A percentile compares a stretch with the other conserved stretches of the same genome.
Evolutionary conservation across 1,284 basidiomycete species (phyloP).

Genomic region (Microstroma glucosiphilum): DNA sequence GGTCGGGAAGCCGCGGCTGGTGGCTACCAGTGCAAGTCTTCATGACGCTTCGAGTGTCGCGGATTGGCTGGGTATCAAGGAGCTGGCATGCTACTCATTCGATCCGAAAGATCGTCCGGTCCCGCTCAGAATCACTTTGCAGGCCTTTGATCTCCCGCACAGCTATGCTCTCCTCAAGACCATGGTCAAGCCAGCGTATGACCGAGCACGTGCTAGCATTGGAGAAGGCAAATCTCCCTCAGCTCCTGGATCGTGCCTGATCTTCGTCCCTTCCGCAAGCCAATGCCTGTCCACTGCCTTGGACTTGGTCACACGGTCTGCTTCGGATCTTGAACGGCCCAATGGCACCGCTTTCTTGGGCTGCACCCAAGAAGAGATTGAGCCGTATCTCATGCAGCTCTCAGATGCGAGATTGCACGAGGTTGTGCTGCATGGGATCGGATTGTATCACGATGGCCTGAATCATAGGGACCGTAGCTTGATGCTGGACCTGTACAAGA

Average conservation of each 20-base stretch:
- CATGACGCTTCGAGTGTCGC: conserved; percentile 74
- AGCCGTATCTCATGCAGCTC: conserved; percentile 57
- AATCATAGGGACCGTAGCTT: conserved; percentile 65
- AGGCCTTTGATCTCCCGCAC: conserved; percentile 79
- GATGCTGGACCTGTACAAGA: conserved; percentile 74
- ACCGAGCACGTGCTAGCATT: conserved; percentile 54
- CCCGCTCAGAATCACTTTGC: conserved; percentile 64
- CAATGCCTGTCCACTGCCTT: conserved; percentile 71
- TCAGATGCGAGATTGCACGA: conserved; percentile 52
- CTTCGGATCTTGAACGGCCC: conserved; percentile 61
- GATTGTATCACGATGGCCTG: conserved; percentile 74
- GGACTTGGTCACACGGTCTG: conserved; percentile 81
- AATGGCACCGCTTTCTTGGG: conserved; percentile 61
- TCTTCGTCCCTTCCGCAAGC: conserved; percentile 84
- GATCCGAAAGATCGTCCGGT: conserved; percentile 75
- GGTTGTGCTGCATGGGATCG: conserved; percentile 79
- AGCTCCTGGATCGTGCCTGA: conserved; percentile 52
- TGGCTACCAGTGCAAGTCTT: conserved; percentile 73
- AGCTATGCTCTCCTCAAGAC: conserved; percentile 80
- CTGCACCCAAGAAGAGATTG: conserved; percentile 62
- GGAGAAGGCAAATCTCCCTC: conserved; percentile 54
- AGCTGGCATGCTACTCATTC: conserved; percentile 68
- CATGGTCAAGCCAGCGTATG: conserved; percentile 85
- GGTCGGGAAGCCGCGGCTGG: conserved; percentile 60
- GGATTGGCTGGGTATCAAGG: conserved; percentile 72